Evolutionary conservation across 495 filamentous ascomycete genomes (phyloP), one percentile per base, ranked within the genome.

Genomic region (Penicillium samsonianum): DNA sequence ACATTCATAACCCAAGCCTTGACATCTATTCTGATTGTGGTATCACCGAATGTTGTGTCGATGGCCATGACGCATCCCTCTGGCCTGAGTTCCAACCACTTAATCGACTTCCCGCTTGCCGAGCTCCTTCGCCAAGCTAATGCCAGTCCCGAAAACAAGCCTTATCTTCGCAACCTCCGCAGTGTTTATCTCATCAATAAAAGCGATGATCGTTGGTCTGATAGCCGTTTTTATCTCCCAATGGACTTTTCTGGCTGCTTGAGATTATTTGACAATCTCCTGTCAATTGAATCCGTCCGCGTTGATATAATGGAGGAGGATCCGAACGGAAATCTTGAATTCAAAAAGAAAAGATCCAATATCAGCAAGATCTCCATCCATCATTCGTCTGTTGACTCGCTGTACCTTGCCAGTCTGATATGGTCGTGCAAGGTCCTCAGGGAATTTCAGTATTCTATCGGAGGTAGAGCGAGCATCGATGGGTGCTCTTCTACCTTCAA

Each of bases 41-140:
- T 70, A 11, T 73, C 63, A 2, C 70, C 67, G 7, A 60, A 59
- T 44, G 46, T 73, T n/a, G 57, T 60, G 37, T 59, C 60, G 4
- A 26, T 73, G 28, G 33, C 45, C 10, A 55, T 65, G 45, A 51
- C 57, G 23, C 35, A 50, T 31, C 60, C 63, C 11, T 57, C 57
- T 31, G 22, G 12, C 20, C 10, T 17, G 17, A 37, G 30, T 28
- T 26, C 12, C 20, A 14, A 19, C 19, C 6, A 37, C 14, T 11
- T 41, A 8, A 5, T 44, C 0, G 26, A 55, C 8, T 61, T 54
- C 23, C 58, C 69, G 8, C 63, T 70, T 38, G 55, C 51, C 9
- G 19, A 50, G 10, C 11, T 72, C 17, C 55, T 70, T 0, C 56
- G 58, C 6, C 37, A 47, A 7, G 48, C 53, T 12, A 65, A 68